Percentiles rank a stretch among this genome's conserved stretches.
phyloP scores from a whole-genome alignment of 2,329 filamentous ascomycete species.

The Geosmithia flava region DNA sequence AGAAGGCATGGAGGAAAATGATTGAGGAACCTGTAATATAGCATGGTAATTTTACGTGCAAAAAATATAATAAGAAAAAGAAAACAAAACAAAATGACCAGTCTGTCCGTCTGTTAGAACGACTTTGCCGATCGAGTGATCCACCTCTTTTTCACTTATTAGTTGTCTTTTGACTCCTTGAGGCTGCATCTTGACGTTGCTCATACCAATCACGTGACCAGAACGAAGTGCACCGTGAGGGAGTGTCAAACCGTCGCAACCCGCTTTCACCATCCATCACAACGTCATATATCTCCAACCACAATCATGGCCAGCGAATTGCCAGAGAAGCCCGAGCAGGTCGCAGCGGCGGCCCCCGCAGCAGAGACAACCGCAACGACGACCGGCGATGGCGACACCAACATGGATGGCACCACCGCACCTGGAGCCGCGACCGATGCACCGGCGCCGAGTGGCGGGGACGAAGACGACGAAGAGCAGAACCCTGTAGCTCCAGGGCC shows the following conservation, averaged over 20 bases:
- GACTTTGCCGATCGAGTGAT: no score
- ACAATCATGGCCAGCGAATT: conserved; percentile 5
- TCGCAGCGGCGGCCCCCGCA: background rate
- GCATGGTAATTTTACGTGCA: background rate
- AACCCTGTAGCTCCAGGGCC: conserved; percentile 32
- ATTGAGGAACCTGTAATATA: background rate
- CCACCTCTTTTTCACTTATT: no score
- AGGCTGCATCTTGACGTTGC: background rate
- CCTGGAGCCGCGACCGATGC: background rate
- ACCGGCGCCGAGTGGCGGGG: background rate
- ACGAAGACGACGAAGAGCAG: conserved; percentile 3
- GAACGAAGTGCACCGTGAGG: background rate
- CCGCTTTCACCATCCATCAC: background rate
- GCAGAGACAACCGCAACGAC: background rate
- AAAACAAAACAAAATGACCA: no score
- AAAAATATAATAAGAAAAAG: background rate
- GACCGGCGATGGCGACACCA: background rate
- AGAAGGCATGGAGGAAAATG: background rate
- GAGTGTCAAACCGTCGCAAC: background rate
- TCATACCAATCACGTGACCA: background rate
- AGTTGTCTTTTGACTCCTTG: background rate
- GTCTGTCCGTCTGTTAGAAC: no score
- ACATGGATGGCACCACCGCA: background rate
- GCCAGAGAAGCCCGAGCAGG: conserved; percentile 3
- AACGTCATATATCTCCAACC: background rate